phyloP scores from a whole-genome alignment of 2,329 filamentous ascomycete species.

The Eutypella sp. region DNA sequence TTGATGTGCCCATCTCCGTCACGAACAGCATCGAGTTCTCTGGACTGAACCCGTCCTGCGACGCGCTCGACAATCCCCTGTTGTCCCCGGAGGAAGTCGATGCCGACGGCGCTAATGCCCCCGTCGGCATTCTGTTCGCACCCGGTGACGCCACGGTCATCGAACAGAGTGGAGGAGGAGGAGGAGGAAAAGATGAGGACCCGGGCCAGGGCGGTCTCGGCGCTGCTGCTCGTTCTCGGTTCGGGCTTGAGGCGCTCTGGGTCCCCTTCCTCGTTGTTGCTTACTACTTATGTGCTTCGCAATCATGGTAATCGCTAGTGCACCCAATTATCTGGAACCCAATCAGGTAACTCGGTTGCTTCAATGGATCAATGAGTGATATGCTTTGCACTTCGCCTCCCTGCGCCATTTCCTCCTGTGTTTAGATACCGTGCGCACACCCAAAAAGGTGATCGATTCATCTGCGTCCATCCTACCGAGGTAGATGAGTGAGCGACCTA shows the following conservation, averaged over 20 bases:
- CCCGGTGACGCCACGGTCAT: conserved; percentile 45
- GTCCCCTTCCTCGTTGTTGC: conserved; percentile 27
- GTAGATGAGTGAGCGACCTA: too few species aligned
- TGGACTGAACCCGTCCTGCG: conserved; percentile 42
- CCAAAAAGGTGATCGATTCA: too few species aligned
- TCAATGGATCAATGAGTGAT: too few species aligned
- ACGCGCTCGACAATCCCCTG: conserved; percentile 46
- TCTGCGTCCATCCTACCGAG: too few species aligned
- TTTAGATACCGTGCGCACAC: too few species aligned
- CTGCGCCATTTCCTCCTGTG: too few species aligned
- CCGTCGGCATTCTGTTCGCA: conserved; percentile 44
- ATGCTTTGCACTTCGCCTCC: too few species aligned
- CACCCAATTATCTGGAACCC: too few species aligned
- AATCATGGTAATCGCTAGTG: neutral
- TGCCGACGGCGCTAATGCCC: conserved; percentile 33
- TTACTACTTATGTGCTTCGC: conserved; percentile 19
- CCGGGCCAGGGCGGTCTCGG: conserved; percentile 29
- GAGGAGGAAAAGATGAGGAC: conserved; percentile 22
- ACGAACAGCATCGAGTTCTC: conserved; percentile 56
- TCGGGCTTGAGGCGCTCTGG: conserved; percentile 28
- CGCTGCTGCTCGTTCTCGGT: conserved; percentile 26
- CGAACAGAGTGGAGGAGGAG: conserved; percentile 22
- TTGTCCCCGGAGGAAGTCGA: conserved; percentile 42
- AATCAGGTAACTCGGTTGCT: too few species aligned
- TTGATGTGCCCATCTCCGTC: conserved; percentile 63